Evolutionary conservation across 768 basidiomycete genomes (phyloP).

Genomic region (Calvatia gigantea): DNA sequence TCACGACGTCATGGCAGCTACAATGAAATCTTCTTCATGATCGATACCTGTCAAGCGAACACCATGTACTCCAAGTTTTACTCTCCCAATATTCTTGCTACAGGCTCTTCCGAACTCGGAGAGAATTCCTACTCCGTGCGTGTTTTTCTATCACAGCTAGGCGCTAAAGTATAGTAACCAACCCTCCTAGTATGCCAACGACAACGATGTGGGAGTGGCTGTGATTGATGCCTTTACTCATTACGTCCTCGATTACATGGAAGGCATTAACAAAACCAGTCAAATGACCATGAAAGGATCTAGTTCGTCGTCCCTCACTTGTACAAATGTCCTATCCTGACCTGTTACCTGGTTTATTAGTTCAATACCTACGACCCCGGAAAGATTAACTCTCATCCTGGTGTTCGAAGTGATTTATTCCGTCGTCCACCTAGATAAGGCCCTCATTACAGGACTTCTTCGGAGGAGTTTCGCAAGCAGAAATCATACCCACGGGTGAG

Average conservation of each 20-base stretch:
- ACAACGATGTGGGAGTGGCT: constrained; percentile 90
- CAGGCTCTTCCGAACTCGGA: constrained; percentile 77
- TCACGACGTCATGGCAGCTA: constrained; percentile 46
- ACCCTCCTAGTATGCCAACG: constrained; percentile 74
- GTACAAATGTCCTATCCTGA: background rate
- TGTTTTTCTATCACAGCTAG: constrained; percentile 6
- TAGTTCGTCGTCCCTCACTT: constrained; percentile 53
- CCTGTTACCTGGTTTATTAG: constrained; percentile 32
- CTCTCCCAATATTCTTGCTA: constrained; percentile 90
- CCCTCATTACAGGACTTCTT: constrained; percentile 82
- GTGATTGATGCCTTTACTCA: constrained; percentile 97
- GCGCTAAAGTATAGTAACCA: background rate
- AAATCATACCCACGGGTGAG: constrained; percentile 44
- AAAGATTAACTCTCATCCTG: constrained; percentile 80
- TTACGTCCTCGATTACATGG: constrained; percentile 86
- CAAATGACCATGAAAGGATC: constrained; percentile 73
- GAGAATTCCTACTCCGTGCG: constrained; percentile 94
- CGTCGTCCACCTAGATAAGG: constrained; percentile 53
- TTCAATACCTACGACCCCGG: constrained; percentile 75
- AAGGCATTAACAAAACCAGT: constrained; percentile 89
- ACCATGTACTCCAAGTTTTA: constrained; percentile 93
- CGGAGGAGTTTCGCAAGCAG: constrained; percentile 83
- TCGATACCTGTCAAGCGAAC: constrained; percentile 97
- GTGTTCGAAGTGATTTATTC: constrained; percentile 87
- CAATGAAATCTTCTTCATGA: constrained; percentile 97